Base-by-base conservation (phyloP, 2,329 filamentous ascomycete species). In the Exserohilum turcica region DNA sequence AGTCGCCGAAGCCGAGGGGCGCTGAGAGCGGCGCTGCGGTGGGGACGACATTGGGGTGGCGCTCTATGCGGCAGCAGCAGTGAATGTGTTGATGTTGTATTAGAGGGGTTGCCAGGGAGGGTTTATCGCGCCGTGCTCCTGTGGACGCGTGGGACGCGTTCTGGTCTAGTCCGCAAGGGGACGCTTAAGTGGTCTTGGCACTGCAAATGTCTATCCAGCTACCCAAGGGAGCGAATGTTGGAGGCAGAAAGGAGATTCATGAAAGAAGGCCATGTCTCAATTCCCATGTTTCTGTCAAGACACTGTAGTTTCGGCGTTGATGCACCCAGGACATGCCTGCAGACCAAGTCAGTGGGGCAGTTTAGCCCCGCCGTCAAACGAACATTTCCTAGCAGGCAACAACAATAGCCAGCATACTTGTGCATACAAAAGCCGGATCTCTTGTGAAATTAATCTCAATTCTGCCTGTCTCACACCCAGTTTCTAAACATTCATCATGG, bases 11-110 rank as follows among this genome's bases (percentile, higher is more conserved):
- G 81, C 80, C 10, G 83, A 83, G 56, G 72, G 79, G 65, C 84
- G 82, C 67, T 76, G 72, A 33, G 81, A 79, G 64, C 84, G 80
- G 65, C 82, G 79, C 64, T 79, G 78, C 56, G 80, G 74, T 33
- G 85, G 85, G 19, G 86, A 87, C 67, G 86, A 89, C 85, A 88
- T 88, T 50, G 55, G 48, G 46, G 49, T 33, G 43, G 33, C 21
- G 44, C 49, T 51, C 38, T 61, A 52, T 50, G 38, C 47, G 33
- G 50, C 18, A 29, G 29, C 28, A 33, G 43, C 28, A 29, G 49
- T 48, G 42, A 43, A 48, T 44, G 47, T 40, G 38, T 43, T 40
- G 52, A 37, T 50, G 50, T 43, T 32, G 33, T 35, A 33, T 45
- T 36, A 44, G 54, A 57, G 48, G 53, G 54, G 39, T 57, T 49